Evolutionary conservation across 202 grass and related monocot species (phyloP), one percentile per base, ranked within the genome.

Genomic region (Sporobolus alterniflorus): DNA sequence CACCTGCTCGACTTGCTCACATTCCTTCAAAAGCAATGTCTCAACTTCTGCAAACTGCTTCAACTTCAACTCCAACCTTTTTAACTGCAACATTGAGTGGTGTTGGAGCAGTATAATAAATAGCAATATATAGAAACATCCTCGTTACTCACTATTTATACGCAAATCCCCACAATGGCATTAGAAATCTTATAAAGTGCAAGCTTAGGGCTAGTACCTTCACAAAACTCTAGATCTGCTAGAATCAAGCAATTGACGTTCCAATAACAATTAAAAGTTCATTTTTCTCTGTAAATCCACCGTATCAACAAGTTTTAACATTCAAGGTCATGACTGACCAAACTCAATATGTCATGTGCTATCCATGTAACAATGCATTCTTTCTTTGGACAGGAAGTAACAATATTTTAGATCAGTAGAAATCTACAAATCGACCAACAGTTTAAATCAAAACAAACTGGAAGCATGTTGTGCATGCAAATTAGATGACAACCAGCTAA

Each of bases 21-120:
- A 98, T 90, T 98, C 96, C 83, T 98, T 98, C 65, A 96, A 83
- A 51, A 98, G 77, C 56, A 92, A 85, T 25, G 93, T 98, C 82
- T 98, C 96, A 15, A 98, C 86, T 79, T 98, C 93, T 0, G 96
- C 96, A 78, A 96, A 98, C 73, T 98, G 92, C 83, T 94, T 98
- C 87, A 98, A 33, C 85, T 96, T 98, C 76, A 94, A 70, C 76
- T 98, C 96, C 83, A 98, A 57, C 64, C 96, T 96, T 65, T 98
- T 98, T 55, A 96, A 87, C 96, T 98, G 93, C 82, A 92, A 79
- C 20, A 75, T 66, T 73, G 30, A 82, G 40, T 62, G 41, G 48
- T 56, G 32, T 65, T 36, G 31, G 21, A 75, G 72, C 21, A 46
- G 25, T 49, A 61, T 67, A 20, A 61, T 67, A 20, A 85, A 56